These are phyloP conservation scores for Pseudozyma hubeiensis DNA, from an alignment of 1,284 basidiomycete species.

Conservation along the genomic window DNA sequence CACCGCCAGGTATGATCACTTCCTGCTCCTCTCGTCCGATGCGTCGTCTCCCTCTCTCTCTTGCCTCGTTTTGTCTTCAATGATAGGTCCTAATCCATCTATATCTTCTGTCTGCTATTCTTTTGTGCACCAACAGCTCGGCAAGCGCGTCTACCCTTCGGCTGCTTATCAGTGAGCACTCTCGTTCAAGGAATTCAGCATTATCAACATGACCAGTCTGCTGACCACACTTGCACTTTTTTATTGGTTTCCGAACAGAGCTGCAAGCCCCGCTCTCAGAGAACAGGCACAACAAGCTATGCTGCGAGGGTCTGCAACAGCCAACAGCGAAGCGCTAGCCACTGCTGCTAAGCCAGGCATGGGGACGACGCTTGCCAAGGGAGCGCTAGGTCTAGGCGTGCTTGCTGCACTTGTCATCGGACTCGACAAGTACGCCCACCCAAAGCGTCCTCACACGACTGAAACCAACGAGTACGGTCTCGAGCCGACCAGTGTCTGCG, in stretches of 20 bases:
- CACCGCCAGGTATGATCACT: conserved; percentile 39
- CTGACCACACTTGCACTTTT: neutral
- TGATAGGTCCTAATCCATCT: conserved; percentile 15
- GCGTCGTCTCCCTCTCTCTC: neutral
- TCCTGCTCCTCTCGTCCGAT: neutral
- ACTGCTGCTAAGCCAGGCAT: neutral
- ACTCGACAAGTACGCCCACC: conserved; percentile 27
- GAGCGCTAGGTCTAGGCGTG: conserved; percentile 5
- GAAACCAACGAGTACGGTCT: conserved; percentile 34
- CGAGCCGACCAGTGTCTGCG: conserved; percentile 12
- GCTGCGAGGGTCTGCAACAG: neutral
- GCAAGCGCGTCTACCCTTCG: conserved; percentile 8
- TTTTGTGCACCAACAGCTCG: conserved; percentile 19
- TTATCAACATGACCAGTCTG: neutral
- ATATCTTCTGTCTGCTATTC: neutral
- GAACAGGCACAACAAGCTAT: conserved; percentile 12
- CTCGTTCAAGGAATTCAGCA: too few species aligned
- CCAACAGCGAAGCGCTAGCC: neutral
- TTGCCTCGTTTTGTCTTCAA: neutral
- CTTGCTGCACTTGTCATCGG: conserved; percentile 8
- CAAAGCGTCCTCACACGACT: conserved; percentile 14
- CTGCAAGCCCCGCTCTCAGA: conserved; percentile 15
- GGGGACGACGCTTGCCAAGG: conserved; percentile 4
- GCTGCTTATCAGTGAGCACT: conserved; percentile 23
- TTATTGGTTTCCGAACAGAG: conserved; percentile 1